Conservation (phyloP, 768 basidiomycete genomes). For the Tylopilus subfusipes region DNA sequence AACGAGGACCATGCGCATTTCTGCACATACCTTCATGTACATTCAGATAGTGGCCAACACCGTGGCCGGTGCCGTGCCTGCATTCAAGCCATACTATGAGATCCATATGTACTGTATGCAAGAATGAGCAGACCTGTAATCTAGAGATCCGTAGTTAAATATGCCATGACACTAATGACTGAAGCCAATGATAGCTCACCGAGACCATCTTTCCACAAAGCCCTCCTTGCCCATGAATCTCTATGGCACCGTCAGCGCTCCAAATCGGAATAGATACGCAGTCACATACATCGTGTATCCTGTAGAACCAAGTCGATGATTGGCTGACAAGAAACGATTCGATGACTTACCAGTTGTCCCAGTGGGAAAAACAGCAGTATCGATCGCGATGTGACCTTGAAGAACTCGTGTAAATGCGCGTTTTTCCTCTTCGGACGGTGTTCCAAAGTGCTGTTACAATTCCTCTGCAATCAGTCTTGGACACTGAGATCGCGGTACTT, state of each 20-base stretch:
- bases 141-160: constrained; percentile 27
- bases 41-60: constrained; percentile 91
- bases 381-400: constrained; percentile 89
- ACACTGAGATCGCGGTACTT: constrained; percentile 18
- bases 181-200: constrained; percentile 42
- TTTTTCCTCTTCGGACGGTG: constrained; percentile 76
- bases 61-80: constrained; percentile 92
- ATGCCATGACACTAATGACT: background rate
- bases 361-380: constrained; percentile 76
- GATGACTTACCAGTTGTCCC: constrained; percentile 63
- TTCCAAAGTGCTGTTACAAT: constrained; percentile 76
- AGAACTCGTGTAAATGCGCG: constrained; percentile 88
- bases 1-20: background rate
- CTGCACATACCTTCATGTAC: constrained; percentile 69
- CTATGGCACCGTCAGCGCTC: constrained; percentile 35
- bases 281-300: constrained; percentile 53
- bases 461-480: background rate
- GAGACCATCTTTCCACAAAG: constrained; percentile 84
- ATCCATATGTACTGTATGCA: background rate
- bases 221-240: constrained; percentile 75
- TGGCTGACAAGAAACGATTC: background rate
- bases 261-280: background rate
- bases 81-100: constrained; percentile 4
- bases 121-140: constrained; percentile 47
- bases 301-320: constrained; percentile 18